Conservation (phyloP, 2,329 filamentous ascomycete species). For the Fusarium fujikuroi region DNA sequence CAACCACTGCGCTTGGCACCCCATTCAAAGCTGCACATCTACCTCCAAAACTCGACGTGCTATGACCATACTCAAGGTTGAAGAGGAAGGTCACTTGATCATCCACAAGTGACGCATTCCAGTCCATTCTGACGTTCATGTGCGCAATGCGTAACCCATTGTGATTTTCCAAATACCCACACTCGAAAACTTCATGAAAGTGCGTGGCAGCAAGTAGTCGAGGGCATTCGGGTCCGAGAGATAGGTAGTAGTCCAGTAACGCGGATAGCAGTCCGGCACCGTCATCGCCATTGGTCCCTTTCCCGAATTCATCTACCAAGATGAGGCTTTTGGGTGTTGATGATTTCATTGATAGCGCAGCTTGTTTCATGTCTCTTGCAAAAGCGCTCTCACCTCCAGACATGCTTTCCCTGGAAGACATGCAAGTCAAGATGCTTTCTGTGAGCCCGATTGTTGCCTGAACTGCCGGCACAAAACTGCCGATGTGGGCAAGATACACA, state of each 20-base stretch:
- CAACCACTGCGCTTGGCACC: slow-evolving; percentile 75
- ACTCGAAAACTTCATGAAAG: slow-evolving; percentile 78
- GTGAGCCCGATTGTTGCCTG: slow-evolving; percentile 83
- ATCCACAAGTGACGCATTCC: slow-evolving; percentile 59
- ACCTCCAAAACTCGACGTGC: slow-evolving; percentile 84
- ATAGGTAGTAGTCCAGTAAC: slow-evolving; percentile 66
- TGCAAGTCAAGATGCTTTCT: slow-evolving; percentile 90
- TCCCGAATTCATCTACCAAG: slow-evolving; percentile 92
- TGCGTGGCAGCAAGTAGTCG: slow-evolving; percentile 72
- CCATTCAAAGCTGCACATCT: slow-evolving; percentile 89
- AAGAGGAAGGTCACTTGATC: slow-evolving; percentile 81
- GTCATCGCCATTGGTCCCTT: slow-evolving; percentile 68
- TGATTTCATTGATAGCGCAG: slow-evolving; percentile 78
- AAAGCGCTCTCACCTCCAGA: slow-evolving; percentile 70
- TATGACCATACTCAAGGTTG: slow-evolving; percentile 73
- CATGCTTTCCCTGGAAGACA: slow-evolving; percentile 77
- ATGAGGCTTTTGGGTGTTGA: slow-evolving; percentile 82
- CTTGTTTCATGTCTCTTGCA: slow-evolving; percentile 86
- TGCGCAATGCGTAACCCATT: slow-evolving; percentile 69
- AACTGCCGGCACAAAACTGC: slow-evolving; percentile 88
- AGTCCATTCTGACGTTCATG: slow-evolving; percentile 76
- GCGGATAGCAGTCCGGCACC: slow-evolving; percentile 69
- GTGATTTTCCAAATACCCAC: slow-evolving; percentile 63
- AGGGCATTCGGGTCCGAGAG: slow-evolving; percentile 58
- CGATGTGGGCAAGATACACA: slow-evolving; percentile 91